Evolutionary conservation across 805 yeast genomes (phyloP).

Genomic region (Saccharomyces kudriavzevii): DNA sequence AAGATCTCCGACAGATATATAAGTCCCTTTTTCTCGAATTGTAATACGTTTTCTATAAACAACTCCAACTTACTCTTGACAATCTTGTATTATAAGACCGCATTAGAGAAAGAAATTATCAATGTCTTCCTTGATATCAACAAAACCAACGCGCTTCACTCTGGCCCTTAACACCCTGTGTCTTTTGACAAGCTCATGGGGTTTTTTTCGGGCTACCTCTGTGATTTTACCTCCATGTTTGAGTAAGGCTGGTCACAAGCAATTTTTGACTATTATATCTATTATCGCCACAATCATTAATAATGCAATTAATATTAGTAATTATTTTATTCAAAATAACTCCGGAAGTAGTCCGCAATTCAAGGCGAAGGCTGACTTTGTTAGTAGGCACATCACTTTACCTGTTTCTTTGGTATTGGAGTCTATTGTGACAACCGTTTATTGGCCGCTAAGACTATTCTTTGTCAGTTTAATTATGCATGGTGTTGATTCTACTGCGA

Average conservation of each 20-base stretch:
- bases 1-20: neutral
- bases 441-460: constrained; percentile 61
- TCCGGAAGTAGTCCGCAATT: neutral
- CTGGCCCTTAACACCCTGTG: constrained; percentile 15
- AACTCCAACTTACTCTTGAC: neutral
- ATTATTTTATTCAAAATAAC: constrained; percentile 25
- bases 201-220: constrained; percentile 20
- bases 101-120: neutral
- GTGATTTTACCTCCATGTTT: constrained; percentile 42
- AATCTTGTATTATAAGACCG: neutral
- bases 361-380: constrained; percentile 22
- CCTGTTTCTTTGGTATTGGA: constrained; percentile 54
- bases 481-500: constrained; percentile 16
- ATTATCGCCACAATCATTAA: constrained; percentile 40
- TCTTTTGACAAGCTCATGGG: constrained; percentile 20
- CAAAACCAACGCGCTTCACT: constrained; percentile 9
- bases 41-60: neutral
- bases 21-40: neutral
- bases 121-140: neutral
- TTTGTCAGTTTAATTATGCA: constrained; percentile 41
- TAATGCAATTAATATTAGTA: constrained; percentile 33
- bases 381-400: constrained; percentile 27
- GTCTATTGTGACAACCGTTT: constrained; percentile 51
- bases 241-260: constrained; percentile 55
- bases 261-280: constrained; percentile 64